Percentiles rank a stretch among this genome's conserved stretches.
Evolutionary conservation across 2,329 filamentous ascomycete genomes (phyloP).

Genomic region (Fusarium tanahbumbuense): DNA sequence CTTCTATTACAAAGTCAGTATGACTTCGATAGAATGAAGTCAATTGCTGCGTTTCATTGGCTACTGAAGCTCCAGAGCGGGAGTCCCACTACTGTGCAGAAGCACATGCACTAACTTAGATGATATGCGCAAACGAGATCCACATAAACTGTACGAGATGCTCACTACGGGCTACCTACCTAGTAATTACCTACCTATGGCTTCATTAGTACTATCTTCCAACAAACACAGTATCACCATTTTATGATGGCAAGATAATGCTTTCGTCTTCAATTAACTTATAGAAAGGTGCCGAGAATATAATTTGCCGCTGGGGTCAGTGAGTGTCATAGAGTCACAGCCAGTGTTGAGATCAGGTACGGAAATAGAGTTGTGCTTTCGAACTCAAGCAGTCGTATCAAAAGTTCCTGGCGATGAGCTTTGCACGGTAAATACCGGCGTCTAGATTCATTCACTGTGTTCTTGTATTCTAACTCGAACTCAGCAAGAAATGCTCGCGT

Average conservation of each 20-base stretch:
- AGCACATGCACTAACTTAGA: neutral
- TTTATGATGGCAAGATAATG: neutral
- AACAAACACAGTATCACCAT: neutral
- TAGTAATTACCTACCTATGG: no score
- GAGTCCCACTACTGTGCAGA: slow-evolving; percentile 34
- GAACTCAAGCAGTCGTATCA: neutral
- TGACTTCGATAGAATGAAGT: neutral
- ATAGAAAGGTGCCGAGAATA: neutral
- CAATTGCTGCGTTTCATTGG: slow-evolving; percentile 21
- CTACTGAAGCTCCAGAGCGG: slow-evolving; percentile 22
- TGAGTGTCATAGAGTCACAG: neutral
- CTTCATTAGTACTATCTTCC: neutral
- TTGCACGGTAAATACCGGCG: neutral
- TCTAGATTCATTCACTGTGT: neutral
- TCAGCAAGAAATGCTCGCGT: neutral
- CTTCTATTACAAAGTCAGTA: neutral
- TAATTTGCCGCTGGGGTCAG: neutral
- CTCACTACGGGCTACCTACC: no score
- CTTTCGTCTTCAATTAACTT: neutral
- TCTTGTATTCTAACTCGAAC: neutral
- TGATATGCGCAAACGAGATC: neutral
- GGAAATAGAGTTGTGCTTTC: neutral
- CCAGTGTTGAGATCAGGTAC: neutral
- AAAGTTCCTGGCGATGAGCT: neutral
- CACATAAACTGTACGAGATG: neutral